Percentiles rank a stretch among this genome's conserved stretches.
Conservation (phyloP, 176 grass and related monocot genomes). For the Cenchrus americanus region DNA sequence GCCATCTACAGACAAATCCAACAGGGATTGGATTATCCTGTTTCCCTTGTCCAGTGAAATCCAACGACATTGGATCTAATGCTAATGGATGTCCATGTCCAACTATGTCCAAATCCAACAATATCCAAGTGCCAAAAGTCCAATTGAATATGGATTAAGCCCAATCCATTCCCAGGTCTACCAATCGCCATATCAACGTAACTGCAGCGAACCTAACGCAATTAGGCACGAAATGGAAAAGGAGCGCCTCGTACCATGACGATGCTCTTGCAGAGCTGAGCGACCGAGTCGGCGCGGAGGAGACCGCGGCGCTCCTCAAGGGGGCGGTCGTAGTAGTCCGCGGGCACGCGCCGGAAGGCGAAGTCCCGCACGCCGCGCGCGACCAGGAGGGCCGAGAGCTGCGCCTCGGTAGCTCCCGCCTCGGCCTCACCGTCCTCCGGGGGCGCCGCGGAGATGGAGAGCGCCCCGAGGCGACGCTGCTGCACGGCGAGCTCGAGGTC, state of each 20-base stretch:
- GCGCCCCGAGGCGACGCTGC: conserved; percentile 39
- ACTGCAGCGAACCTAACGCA: not conserved
- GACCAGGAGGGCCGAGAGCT: conserved; percentile 60
- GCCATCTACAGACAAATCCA: too few relatives aligned
- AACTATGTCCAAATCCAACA: too few relatives aligned
- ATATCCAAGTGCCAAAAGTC: too few relatives aligned
- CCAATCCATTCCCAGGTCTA: too few relatives aligned
- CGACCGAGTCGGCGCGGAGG: conserved; percentile 59
- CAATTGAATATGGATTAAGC: too few relatives aligned
- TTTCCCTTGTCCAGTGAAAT: too few relatives aligned
- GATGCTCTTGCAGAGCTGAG: conserved; percentile 96
- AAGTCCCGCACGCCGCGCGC: conserved; percentile 66
- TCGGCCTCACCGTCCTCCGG: not conserved
- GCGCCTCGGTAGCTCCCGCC: conserved; percentile 41
- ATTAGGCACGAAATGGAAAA: not conserved
- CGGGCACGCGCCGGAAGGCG: conserved; percentile 67
- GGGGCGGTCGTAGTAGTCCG: conserved; percentile 79
- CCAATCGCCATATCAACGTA: conserved; percentile 28
- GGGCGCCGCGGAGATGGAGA: conserved; percentile 25
- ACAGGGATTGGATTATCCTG: too few relatives aligned
- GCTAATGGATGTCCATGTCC: too few relatives aligned
- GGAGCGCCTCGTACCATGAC: conserved; percentile 63
- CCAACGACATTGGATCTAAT: too few relatives aligned
- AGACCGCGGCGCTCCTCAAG: conserved; percentile 66
- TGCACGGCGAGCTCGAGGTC: conserved; percentile 58